Percentiles rank a stretch among this genome's conserved stretches.
phyloP scores from a whole-genome alignment of 1,284 basidiomycete species.

The Ganoderma resinaceum region DNA sequence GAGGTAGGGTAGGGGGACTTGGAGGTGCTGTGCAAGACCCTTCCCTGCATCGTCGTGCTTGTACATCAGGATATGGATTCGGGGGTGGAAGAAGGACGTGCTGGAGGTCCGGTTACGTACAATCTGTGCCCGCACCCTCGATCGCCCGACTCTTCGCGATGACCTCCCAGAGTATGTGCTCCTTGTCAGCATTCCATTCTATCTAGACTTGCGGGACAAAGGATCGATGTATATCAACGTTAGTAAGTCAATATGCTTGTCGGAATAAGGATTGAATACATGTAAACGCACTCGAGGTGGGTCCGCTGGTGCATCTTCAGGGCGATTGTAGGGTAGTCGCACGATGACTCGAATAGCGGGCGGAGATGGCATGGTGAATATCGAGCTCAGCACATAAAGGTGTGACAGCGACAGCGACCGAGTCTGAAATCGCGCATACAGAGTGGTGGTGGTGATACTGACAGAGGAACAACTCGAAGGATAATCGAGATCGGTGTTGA shows the following conservation, averaged over 20 bases:
- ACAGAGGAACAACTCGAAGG: too few relatives aligned
- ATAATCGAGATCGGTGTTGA: too few relatives aligned
- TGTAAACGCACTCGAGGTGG: conserved; percentile 65
- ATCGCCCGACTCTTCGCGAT: conserved; percentile 76
- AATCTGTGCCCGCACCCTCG: conserved; percentile 75
- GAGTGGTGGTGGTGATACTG: not conserved
- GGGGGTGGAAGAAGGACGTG: not conserved
- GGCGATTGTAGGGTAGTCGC: conserved; percentile 76
- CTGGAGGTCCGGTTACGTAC: conserved; percentile 51
- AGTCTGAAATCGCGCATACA: not conserved
- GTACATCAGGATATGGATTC: not conserved
- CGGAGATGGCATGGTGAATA: conserved; percentile 21
- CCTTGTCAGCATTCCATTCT: conserved; percentile 83
- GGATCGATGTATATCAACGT: too few relatives aligned
- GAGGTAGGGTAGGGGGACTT: conserved; percentile 81
- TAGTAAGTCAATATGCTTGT: conserved; percentile 1
- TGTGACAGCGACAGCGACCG: not conserved
- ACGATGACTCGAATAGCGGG: conserved; percentile 72
- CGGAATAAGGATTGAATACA: not conserved
- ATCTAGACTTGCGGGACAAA: conserved; percentile 54
- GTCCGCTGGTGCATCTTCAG: conserved; percentile 66
- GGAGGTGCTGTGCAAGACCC: conserved; percentile 75
- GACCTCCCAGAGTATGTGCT: conserved; percentile 83
- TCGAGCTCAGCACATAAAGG: not conserved
- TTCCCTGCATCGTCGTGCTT: conserved; percentile 61